phyloP scores from a whole-genome alignment of 805 yeast genomes.

The Candida alai region DNA sequence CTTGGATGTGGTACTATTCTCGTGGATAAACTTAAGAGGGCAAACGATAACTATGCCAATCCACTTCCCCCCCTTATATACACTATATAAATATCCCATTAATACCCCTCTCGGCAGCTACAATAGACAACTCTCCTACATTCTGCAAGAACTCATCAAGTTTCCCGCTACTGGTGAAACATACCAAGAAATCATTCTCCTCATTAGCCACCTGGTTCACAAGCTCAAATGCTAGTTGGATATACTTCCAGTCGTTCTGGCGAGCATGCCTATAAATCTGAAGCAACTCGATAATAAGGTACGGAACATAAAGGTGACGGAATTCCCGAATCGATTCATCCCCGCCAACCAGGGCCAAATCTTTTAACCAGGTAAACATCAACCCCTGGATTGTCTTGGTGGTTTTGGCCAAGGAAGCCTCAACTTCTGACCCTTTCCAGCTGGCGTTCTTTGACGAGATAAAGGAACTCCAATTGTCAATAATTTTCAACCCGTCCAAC shows the following conservation, averaged over 20 bases:
- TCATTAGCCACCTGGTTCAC: conserved; percentile 69
- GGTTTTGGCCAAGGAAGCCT: conserved; percentile 34
- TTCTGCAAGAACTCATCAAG: conserved; percentile 49
- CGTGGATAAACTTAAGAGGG: not conserved
- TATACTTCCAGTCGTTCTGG: conserved; percentile 36
- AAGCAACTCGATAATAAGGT: conserved; percentile 62
- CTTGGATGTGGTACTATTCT: too few relatives aligned
- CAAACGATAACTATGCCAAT: conserved; percentile 2
- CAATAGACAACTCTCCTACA: conserved; percentile 56
- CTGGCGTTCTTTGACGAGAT: conserved; percentile 13
- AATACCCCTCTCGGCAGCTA: conserved; percentile 43
- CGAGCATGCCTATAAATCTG: conserved; percentile 42
- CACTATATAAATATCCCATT: conserved; percentile 36
- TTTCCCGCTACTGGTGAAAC: conserved; percentile 57
- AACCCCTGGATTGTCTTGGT: conserved; percentile 25
- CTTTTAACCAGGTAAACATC: conserved; percentile 36
- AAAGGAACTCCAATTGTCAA: conserved; percentile 50
- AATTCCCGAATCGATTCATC: conserved; percentile 51
- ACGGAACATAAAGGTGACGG: conserved; percentile 72
- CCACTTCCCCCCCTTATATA: conserved; percentile 7
- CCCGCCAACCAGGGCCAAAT: conserved; percentile 19
- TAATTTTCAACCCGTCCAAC: conserved; percentile 38
- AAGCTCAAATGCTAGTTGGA: conserved; percentile 54
- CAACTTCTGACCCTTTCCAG: conserved; percentile 30
- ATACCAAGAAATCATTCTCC: conserved; percentile 50